Percentiles rank a stretch among this genome's conserved stretches.
Evolutionary conservation across 2,329 filamentous ascomycete species (phyloP).

Genomic region (Colletotrichum viniferum): DNA sequence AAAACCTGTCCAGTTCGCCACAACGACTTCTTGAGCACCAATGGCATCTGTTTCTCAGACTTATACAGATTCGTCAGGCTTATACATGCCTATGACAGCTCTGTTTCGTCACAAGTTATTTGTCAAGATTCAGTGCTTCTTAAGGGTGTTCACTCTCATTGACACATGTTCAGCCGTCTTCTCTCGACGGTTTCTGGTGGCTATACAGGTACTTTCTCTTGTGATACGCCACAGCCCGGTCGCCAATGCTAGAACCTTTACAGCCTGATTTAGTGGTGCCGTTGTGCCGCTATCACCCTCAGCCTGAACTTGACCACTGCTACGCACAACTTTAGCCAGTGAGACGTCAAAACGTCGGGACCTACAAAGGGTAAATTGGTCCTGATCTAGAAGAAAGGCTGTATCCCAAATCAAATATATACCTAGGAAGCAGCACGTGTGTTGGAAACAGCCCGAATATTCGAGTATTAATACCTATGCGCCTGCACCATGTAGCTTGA

Average conservation of each 20-base stretch:
- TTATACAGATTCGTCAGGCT: background rate
- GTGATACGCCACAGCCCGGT: background rate
- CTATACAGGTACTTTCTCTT: background rate
- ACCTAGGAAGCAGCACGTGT: background rate
- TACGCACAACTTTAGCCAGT: background rate
- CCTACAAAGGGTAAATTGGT: rapidly evolving
- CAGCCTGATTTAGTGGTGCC: background rate
- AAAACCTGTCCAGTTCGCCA: background rate
- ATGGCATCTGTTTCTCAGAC: background rate
- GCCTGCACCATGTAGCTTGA: background rate
- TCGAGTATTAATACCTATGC: background rate
- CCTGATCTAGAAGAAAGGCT: background rate
- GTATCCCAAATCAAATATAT: background rate
- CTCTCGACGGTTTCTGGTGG: background rate
- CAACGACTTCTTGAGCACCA: background rate
- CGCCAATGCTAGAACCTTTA: background rate
- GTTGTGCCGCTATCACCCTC: too few species aligned
- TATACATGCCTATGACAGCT: background rate
- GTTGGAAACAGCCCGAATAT: background rate
- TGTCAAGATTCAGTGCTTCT: background rate
- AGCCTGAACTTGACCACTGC: background rate
- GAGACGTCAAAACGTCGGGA: rapidly evolving
- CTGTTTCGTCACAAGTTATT: background rate
- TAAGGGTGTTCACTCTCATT: background rate
- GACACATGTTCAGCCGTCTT: background rate